Percentiles rank a stretch among this genome's conserved stretches.
Evolutionary conservation across 2,329 filamentous ascomycete species (phyloP).

Genomic region (Pyricularia sp.): DNA sequence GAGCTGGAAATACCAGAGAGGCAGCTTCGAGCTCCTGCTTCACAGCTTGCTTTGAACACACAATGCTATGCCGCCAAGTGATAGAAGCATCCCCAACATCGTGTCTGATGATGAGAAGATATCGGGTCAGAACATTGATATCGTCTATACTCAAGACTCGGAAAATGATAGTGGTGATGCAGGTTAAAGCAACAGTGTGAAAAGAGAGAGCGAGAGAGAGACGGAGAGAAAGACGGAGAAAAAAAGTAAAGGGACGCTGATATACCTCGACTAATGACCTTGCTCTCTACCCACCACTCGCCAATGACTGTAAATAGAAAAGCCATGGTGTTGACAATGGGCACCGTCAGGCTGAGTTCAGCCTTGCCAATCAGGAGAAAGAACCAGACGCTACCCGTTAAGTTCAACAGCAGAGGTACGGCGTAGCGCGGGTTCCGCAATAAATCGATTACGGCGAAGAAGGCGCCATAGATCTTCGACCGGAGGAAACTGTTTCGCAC

Average conservation of each 20-base stretch:
- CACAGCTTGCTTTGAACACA: conserved; percentile 62
- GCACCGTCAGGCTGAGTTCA: conserved; percentile 86
- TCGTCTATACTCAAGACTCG: neutral
- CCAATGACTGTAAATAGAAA: conserved; percentile 94
- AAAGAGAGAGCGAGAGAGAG: neutral
- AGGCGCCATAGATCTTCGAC: conserved; percentile 51
- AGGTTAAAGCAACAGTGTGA: neutral
- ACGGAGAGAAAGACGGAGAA: neutral
- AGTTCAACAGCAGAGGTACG: conserved; percentile 73
- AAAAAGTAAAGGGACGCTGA: neutral
- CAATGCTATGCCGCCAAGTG: conserved; percentile 69
- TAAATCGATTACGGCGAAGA: conserved; percentile 70
- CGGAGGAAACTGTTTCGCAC: conserved; percentile 51
- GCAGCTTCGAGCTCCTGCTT: neutral
- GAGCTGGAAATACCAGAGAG: neutral
- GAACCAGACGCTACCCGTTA: conserved; percentile 95
- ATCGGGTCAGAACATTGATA: neutral
- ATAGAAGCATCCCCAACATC: conserved; percentile 71
- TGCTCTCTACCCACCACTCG: conserved; percentile 90
- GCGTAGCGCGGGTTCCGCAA: conserved; percentile 76
- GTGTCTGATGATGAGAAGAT: conserved; percentile 50
- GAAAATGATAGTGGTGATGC: neutral
- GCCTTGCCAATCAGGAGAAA: conserved; percentile 89
- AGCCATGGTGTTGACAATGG: conserved; percentile 87
- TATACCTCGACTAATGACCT: conserved; percentile 73